A percentile compares a stretch with the other conserved stretches of the same genome.
Conservation (phyloP, 129 eudicot genomes). For the Oenanthe sinensis region DNA sequence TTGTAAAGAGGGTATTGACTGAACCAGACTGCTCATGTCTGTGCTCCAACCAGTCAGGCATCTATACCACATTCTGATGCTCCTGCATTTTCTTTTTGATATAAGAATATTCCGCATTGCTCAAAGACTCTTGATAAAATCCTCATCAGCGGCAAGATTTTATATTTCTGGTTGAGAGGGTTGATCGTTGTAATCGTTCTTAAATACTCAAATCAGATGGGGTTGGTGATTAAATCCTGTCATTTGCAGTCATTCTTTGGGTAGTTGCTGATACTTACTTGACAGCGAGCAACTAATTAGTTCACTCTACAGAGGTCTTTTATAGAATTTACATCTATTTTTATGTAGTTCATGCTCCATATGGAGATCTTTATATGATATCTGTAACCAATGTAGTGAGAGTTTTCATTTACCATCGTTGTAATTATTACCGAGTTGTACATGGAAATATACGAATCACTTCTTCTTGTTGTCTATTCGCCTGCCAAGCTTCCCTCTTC, state of each 20-base stretch:
- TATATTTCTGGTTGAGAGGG: not conserved
- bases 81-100: not conserved
- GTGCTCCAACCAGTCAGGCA: constrained; percentile 71
- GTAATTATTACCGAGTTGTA: not conserved
- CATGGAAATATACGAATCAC: not conserved
- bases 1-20: constrained; percentile 50
- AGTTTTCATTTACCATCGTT: not conserved
- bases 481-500: too few species aligned
- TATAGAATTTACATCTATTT: not conserved
- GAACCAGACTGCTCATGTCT: constrained; percentile 87
- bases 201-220: not conserved
- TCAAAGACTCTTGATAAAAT: not conserved
- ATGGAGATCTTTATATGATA: not conserved
- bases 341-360: not conserved
- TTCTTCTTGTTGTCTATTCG: too few species aligned
- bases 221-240: not conserved
- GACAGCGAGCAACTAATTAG: not conserved
- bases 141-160: not conserved
- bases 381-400: constrained; percentile 1
- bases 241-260: not conserved
- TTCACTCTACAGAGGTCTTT: not conserved
- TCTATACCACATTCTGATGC: constrained; percentile 31
- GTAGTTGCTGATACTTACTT: not conserved
- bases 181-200: not conserved
- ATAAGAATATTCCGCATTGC: not conserved